These are phyloP conservation scores for Kuraishia hungarica DNA, from an alignment of 805 yeast species.

Conservation along the genomic window DNA sequence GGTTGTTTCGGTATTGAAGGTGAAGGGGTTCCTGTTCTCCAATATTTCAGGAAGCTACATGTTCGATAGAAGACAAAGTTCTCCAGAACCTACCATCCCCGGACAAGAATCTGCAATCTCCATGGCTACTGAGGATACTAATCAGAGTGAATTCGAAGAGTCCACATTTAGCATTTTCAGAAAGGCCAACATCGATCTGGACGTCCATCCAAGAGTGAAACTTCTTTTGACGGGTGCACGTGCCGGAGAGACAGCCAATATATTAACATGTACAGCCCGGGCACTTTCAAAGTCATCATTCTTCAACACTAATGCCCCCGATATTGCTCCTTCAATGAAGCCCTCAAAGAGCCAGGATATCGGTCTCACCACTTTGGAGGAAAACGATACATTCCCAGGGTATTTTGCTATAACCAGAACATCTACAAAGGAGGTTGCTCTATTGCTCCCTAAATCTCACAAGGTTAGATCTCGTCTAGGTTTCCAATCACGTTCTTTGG, in stretches of 20 bases:
- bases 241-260: constrained; percentile 32
- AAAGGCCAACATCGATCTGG: constrained; percentile 32
- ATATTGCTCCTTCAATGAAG: neutral
- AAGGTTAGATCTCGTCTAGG: constrained; percentile 27
- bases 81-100: neutral
- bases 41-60: constrained; percentile 35
- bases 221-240: constrained; percentile 54
- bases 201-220: constrained; percentile 28
- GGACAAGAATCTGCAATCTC: neutral
- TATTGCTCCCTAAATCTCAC: constrained; percentile 35
- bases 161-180: constrained; percentile 28
- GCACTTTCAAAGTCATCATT: constrained; percentile 20
- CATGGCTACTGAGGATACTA: neutral
- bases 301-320: neutral
- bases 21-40: constrained; percentile 33
- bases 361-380: constrained; percentile 6
- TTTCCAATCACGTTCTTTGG: constrained; percentile 29
- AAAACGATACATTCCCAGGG: constrained; percentile 21
- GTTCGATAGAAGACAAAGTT: constrained; percentile 2
- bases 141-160: constrained; percentile 17
- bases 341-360: neutral
- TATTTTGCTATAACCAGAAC: constrained; percentile 48
- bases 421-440: constrained; percentile 39
- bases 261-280: constrained; percentile 34
- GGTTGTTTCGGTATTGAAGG: constrained; percentile 36